Conservation (phyloP, 768 basidiomycete genomes). For the Mycena galopus region DNA sequence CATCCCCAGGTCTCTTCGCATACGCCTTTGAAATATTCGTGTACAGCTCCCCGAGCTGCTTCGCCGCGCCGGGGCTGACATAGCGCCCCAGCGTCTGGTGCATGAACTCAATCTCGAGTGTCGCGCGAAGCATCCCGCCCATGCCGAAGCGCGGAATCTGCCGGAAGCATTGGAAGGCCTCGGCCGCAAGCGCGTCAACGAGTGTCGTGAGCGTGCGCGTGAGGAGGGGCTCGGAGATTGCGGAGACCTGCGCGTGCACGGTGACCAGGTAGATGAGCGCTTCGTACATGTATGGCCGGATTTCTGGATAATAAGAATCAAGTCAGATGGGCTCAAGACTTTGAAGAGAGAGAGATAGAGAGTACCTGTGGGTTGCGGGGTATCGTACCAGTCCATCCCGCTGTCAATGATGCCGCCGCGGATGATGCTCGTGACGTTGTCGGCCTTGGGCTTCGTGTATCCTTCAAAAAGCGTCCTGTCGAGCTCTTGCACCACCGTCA, state of each 20-base stretch:
- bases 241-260: constrained; percentile 91
- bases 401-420: constrained; percentile 84
- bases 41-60: constrained; percentile 92
- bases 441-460: constrained; percentile 87
- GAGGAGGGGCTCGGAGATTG: constrained; percentile 82
- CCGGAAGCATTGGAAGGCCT: constrained; percentile 87
- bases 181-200: constrained; percentile 85
- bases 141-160: constrained; percentile 94
- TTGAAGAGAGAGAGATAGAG: not conserved
- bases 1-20: constrained; percentile 84
- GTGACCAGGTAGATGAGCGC: constrained; percentile 89
- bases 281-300: constrained; percentile 95
- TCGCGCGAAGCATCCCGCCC: constrained; percentile 98
- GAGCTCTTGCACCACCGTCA: constrained; percentile 83
- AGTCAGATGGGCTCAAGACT: not conserved
- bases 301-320: constrained; percentile 71
- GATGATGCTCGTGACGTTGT: constrained; percentile 74
- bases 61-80: constrained; percentile 84
- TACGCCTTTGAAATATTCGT: constrained; percentile 97
- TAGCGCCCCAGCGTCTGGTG: constrained; percentile 95
- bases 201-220: constrained; percentile 86
- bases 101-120: constrained; percentile 98
- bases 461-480: constrained; percentile 92
- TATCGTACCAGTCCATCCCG: constrained; percentile 94
- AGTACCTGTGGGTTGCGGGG: constrained; percentile 90